Evolutionary conservation across 2,329 filamentous ascomycete species (phyloP).

Genomic region (Colletotrichum lindemuthianum): DNA sequence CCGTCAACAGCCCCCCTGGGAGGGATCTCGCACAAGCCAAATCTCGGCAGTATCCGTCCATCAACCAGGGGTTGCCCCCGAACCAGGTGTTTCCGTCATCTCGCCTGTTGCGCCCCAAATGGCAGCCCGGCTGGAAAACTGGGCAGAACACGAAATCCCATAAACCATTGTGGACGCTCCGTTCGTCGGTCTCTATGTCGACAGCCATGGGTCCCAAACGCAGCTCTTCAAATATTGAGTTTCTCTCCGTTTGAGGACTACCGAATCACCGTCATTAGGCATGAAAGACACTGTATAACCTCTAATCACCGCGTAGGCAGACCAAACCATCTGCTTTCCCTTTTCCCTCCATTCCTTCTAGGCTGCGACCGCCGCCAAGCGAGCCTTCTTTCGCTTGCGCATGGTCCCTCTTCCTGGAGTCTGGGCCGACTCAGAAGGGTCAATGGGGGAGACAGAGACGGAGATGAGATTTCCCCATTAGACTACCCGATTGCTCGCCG

Average conservation of each 20-base stretch:
- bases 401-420: slow-evolving; percentile 2
- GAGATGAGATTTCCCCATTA: slow-evolving; percentile 9
- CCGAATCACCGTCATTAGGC: too few relatives aligned
- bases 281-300: too few relatives aligned
- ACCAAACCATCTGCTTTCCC: too few relatives aligned
- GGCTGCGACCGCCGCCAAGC: too few relatives aligned
- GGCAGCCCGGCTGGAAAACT: slow-evolving; percentile 16
- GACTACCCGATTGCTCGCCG: slow-evolving; percentile 20
- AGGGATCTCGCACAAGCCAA: slow-evolving; percentile 6
- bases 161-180: not conserved
- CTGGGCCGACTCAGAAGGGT: slow-evolving; percentile 26
- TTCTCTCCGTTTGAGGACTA: too few relatives aligned
- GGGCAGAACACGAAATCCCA: not conserved
- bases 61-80: slow-evolving; percentile 5
- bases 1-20: too few relatives aligned
- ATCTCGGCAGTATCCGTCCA: slow-evolving; percentile 26
- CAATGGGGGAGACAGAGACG: not conserved
- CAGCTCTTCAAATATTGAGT: too few relatives aligned
- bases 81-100: slow-evolving; percentile 28
- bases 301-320: too few relatives aligned
- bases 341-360: too few relatives aligned
- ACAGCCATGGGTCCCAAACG: too few relatives aligned
- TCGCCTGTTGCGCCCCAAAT: slow-evolving; percentile 8
- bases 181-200: too few relatives aligned
- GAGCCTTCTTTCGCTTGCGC: too few relatives aligned